Evolutionary conservation across 2,329 filamentous ascomycete species (phyloP).

Genomic region (Cladosporium halotolerans): DNA sequence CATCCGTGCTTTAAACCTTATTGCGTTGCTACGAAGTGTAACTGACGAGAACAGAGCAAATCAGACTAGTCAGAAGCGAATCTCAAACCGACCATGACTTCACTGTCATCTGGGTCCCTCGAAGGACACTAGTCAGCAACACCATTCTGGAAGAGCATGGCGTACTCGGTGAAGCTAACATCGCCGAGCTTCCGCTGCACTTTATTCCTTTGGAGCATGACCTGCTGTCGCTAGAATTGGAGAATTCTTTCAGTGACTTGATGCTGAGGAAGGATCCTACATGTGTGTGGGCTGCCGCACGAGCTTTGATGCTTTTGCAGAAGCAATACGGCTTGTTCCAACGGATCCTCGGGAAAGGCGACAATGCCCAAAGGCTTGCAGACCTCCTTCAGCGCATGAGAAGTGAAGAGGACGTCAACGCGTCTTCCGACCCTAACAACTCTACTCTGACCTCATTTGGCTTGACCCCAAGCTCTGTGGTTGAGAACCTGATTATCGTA

Average conservation of each 20-base stretch:
- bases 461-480: slow-evolving; percentile 75
- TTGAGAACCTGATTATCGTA: slow-evolving; percentile 88
- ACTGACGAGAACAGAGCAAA: slow-evolving; percentile 60
- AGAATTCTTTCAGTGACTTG: slow-evolving; percentile 78
- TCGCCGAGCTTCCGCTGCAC: slow-evolving; percentile 77
- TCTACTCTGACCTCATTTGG: slow-evolving; percentile 53
- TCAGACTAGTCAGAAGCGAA: slow-evolving; percentile 81
- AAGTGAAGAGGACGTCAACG: slow-evolving; percentile 68
- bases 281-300: slow-evolving; percentile 80
- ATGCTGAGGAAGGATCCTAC: slow-evolving; percentile 89
- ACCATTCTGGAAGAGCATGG: slow-evolving; percentile 87
- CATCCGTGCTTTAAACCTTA: neutral
- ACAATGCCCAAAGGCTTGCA: slow-evolving; percentile 82
- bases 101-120: slow-evolving; percentile 91
- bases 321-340: slow-evolving; percentile 89
- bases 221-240: slow-evolving; percentile 81
- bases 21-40: neutral
- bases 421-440: slow-evolving; percentile 31
- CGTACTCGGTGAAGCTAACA: slow-evolving; percentile 84
- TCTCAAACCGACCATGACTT: slow-evolving; percentile 91
- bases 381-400: slow-evolving; percentile 87
- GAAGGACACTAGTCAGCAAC: slow-evolving; percentile 85
- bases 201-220: slow-evolving; percentile 92
- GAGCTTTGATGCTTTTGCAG: slow-evolving; percentile 90
- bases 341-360: slow-evolving; percentile 88